These are phyloP conservation scores for Chloropicon primus DNA, from an alignment of 139 green algal genomes.

Conservation along the genomic window DNA sequence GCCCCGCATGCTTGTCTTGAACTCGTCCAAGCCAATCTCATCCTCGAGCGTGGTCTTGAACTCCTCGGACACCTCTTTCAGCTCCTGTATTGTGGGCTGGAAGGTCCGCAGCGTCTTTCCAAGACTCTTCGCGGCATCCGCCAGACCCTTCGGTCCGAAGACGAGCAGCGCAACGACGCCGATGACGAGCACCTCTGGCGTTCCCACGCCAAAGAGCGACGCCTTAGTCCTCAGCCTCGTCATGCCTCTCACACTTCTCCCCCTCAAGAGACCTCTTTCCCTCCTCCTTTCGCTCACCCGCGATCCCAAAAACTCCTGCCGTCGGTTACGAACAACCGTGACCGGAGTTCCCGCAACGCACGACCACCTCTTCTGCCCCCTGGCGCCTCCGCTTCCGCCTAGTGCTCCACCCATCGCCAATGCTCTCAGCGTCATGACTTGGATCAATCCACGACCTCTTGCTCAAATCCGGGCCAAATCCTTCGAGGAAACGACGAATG, in stretches of 20 bases:
- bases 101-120: conserved; percentile 69
- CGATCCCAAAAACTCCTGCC: too few species aligned
- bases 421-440: too few species aligned
- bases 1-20: conserved; percentile 29
- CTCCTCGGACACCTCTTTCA: conserved; percentile 70
- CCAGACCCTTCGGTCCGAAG: conserved; percentile 95
- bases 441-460: too few species aligned
- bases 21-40: conserved; percentile 89
- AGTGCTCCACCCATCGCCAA: too few species aligned
- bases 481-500: too few species aligned
- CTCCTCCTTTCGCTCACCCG: too few species aligned
- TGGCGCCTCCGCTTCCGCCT: too few species aligned
- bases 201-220: conserved; percentile 86
- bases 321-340: too few species aligned
- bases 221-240: neutral
- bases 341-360: too few species aligned
- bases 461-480: too few species aligned
- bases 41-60: conserved; percentile 80
- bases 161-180: conserved; percentile 93
- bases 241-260: neutral
- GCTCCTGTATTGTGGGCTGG: conserved; percentile 87
- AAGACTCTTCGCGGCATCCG: conserved; percentile 80
- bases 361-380: too few species aligned
- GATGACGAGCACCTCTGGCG: conserved; percentile 90
- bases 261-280: too few species aligned